Conservation (phyloP, 805 yeast species). For the Metschnikowia dekortorum region DNA sequence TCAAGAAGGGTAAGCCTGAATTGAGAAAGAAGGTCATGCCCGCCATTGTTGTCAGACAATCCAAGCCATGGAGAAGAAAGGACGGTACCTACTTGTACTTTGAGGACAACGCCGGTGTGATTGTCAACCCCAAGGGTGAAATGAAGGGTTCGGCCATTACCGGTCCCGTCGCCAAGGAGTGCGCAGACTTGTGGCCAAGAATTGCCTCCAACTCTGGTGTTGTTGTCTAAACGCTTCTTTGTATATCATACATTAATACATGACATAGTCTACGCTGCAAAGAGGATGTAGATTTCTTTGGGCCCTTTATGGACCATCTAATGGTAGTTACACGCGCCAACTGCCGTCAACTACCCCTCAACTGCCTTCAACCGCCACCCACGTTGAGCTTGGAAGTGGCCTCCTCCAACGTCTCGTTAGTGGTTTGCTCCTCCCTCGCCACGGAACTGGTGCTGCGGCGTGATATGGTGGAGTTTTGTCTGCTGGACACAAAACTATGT, state of each 20-base stretch:
- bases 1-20: constrained; percentile 99
- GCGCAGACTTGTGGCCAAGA: constrained; percentile 99
- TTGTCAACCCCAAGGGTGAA: constrained; percentile 99
- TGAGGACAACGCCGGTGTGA: constrained; percentile 99
- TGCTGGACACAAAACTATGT: constrained; percentile 4
- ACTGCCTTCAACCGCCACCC: neutral
- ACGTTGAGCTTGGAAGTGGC: constrained; percentile 7
- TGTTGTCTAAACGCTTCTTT: constrained; percentile 69
- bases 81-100: constrained; percentile 99
- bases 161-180: constrained; percentile 99
- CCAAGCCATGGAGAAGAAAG: constrained; percentile 99
- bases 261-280: constrained; percentile 7
- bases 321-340: too few species aligned
- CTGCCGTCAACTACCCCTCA: too few species aligned
- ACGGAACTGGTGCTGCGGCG: neutral
- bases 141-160: constrained; percentile 99
- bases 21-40: constrained; percentile 99
- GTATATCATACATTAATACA: constrained; percentile 20
- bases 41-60: constrained; percentile 98
- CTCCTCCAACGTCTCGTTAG: constrained; percentile 5
- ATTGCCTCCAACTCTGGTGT: constrained; percentile 99
- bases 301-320: too few species aligned
- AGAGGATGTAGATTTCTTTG: neutral
- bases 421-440: neutral
- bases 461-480: neutral